Percentiles rank a stretch among this genome's conserved stretches.
Evolutionary conservation across 106 monocot species (phyloP).

Genomic region (Triglochin maritima): DNA sequence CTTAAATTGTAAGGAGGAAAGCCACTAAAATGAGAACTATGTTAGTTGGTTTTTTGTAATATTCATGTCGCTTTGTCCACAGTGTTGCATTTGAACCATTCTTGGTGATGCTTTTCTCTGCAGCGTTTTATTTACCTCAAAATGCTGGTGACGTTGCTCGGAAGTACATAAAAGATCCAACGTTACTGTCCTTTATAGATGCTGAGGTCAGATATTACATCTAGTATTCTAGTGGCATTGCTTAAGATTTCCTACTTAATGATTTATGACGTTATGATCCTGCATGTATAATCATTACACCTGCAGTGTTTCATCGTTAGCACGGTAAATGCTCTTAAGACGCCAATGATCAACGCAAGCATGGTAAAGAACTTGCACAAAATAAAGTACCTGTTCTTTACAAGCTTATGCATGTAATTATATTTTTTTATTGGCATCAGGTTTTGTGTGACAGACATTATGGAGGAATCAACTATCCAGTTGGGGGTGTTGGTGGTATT

Average conservation of each 20-base stretch:
- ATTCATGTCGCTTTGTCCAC: not conserved
- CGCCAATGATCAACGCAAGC: conserved; percentile 98
- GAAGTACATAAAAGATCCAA: conserved; percentile 72
- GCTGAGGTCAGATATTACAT: conserved; percentile 47
- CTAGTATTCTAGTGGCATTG: not conserved
- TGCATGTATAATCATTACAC: not conserved
- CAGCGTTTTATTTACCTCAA: conserved; percentile 94
- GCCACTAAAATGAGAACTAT: too few relatives aligned
- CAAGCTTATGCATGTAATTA: not conserved
- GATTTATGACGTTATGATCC: too few relatives aligned
- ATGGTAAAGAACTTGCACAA: conserved; percentile 42
- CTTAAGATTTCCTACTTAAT: not conserved
- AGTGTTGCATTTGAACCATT: not conserved
- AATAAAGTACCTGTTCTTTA: not conserved
- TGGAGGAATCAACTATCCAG: conserved; percentile 96
- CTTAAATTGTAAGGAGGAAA: not conserved
- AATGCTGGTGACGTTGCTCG: conserved; percentile 94
- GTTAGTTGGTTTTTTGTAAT: too few relatives aligned
- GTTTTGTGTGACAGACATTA: conserved; percentile 96
- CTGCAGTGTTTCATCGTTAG: conserved; percentile 96
- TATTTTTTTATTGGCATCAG: conserved; percentile 22
- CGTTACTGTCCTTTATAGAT: conserved; percentile 90
- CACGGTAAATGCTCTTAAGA: conserved; percentile 90
- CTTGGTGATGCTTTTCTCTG: conserved; percentile 7
- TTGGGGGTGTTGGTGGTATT: conserved; percentile 97